Evolutionary conservation across 805 yeast genomes (phyloP).

Genomic region (Candida oleophila): DNA sequence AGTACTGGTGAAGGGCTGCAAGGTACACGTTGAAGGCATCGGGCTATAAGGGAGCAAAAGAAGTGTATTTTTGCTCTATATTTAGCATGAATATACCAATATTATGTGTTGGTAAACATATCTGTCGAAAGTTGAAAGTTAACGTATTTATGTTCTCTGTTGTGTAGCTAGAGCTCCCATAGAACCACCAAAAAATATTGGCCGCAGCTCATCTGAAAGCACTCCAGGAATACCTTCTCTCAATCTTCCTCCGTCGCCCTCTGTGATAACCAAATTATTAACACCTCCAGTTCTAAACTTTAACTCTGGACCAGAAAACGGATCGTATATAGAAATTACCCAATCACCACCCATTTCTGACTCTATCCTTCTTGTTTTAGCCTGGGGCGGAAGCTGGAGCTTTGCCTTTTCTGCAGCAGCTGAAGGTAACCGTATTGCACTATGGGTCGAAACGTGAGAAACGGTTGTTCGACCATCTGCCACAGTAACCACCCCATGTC

Average conservation of each 20-base stretch:
- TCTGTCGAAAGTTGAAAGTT: no score
- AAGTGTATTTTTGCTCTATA: no score
- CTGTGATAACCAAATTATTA: not conserved
- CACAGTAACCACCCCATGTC: not conserved
- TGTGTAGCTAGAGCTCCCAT: no score
- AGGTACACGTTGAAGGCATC: no score
- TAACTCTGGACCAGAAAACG: not conserved
- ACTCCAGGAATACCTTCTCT: not conserved
- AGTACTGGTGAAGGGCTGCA: not conserved
- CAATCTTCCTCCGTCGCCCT: not conserved
- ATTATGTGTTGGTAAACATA: no score
- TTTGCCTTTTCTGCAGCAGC: not conserved
- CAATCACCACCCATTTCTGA: not conserved
- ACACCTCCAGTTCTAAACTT: not conserved
- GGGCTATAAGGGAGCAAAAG: no score
- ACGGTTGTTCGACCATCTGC: not conserved
- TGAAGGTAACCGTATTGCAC: not conserved
- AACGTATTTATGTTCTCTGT: no score
- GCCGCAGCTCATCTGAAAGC: no score
- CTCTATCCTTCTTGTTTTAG: not conserved
- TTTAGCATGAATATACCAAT: no score
- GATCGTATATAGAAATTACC: not conserved
- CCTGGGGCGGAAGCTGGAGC: not conserved
- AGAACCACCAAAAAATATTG: no score
- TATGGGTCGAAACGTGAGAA: not conserved